phyloP scores from a whole-genome alignment of 306 rosid genomes.

The Senna tora region DNA sequence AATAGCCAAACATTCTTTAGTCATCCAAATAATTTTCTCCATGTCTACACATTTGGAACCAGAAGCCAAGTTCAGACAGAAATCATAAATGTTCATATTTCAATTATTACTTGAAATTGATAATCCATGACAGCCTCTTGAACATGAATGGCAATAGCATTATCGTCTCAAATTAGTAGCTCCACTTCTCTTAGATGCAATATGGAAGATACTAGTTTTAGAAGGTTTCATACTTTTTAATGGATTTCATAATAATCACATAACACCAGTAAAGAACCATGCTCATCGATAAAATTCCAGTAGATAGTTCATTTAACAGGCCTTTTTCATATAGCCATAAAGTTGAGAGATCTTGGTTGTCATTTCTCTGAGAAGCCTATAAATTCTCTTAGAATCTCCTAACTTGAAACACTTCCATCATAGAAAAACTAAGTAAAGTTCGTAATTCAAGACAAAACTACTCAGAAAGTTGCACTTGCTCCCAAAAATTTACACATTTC shows the following conservation, averaged over 20 bases:
- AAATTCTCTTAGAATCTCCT: background rate
- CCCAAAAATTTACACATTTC: too few species aligned
- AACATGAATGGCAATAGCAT: background rate
- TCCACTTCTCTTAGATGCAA: background rate
- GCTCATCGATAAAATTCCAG: background rate
- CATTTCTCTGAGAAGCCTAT: background rate
- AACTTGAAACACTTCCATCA: background rate
- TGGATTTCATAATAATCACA: slow-evolving; percentile 1
- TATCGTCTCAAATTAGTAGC: background rate
- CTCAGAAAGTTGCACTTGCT: background rate
- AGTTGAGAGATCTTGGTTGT: background rate
- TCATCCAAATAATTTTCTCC: background rate
- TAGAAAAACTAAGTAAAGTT: background rate
- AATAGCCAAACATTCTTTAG: background rate
- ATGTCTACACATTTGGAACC: background rate
- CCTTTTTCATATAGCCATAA: background rate
- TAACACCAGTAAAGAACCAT: background rate
- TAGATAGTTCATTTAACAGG: background rate
- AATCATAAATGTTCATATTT: background rate
- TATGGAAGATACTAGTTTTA: background rate
- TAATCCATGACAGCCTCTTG: background rate
- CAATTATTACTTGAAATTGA: background rate
- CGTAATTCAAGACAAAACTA: background rate
- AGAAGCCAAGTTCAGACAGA: background rate
- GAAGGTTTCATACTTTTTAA: background rate